Conservation (phyloP, 1,284 basidiomycete genomes). For the Vanrija pseudolonga region DNA sequence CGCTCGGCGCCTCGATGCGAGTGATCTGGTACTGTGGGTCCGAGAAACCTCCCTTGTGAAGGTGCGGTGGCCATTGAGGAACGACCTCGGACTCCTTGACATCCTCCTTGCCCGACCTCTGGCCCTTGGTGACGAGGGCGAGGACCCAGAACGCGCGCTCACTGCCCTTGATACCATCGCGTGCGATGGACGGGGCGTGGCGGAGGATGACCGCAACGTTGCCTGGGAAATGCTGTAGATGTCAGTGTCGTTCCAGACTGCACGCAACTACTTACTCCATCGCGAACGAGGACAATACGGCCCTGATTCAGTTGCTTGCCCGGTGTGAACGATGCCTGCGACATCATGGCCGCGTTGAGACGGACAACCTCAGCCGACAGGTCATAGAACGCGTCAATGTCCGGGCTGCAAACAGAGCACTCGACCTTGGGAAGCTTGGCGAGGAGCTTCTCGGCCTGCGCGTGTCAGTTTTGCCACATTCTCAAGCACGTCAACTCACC, state of each 20-base stretch:
- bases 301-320: constrained; percentile 67
- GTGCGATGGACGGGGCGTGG: constrained; percentile 56
- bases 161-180: constrained; percentile 51
- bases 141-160: constrained; percentile 62
- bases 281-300: constrained; percentile 76
- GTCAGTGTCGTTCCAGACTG: constrained; percentile 1
- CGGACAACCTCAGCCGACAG: constrained; percentile 64
- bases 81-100: constrained; percentile 59
- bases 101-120: constrained; percentile 60
- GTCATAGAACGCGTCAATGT: constrained; percentile 77
- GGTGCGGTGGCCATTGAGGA: constrained; percentile 68
- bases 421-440: constrained; percentile 64
- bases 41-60: constrained; percentile 54
- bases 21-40: constrained; percentile 67
- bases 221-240: constrained; percentile 67
- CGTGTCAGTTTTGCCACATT: neutral
- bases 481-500: constrained; percentile 52
- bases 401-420: constrained; percentile 64
- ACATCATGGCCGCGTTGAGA: constrained; percentile 63
- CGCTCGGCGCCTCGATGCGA: constrained; percentile 66
- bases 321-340: constrained; percentile 61
- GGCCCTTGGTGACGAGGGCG: constrained; percentile 66
- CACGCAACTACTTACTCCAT: constrained; percentile 60
- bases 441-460: constrained; percentile 70
- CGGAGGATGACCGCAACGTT: constrained; percentile 75